phyloP scores from a whole-genome alignment of 352 stramenopile genomes.

The Globisporangium sylvaticum region DNA sequence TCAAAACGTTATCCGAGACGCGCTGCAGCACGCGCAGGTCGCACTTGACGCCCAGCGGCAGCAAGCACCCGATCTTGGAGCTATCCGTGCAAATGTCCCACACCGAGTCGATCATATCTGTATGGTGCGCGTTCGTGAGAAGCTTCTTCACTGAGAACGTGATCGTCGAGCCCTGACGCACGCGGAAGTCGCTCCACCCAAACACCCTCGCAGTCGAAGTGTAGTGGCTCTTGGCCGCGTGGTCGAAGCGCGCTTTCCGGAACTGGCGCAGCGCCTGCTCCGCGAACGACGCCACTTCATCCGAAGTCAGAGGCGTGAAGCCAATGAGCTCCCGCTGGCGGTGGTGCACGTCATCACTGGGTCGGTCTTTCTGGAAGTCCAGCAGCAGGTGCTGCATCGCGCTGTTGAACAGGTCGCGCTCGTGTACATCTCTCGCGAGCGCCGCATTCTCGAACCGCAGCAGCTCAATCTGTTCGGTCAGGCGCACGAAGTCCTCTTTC shows the following conservation, averaged over 20 bases:
- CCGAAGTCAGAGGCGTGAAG: slow-evolving; percentile 34
- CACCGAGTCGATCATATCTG: slow-evolving; percentile 25
- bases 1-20: slow-evolving; percentile 33
- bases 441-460: slow-evolving; percentile 41
- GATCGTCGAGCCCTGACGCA: slow-evolving; percentile 33
- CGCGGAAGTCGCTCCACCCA: slow-evolving; percentile 47
- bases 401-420: slow-evolving; percentile 46
- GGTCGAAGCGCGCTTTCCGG: slow-evolving; percentile 26
- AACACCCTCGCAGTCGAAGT: slow-evolving; percentile 31
- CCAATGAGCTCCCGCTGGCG: slow-evolving; percentile 18
- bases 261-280: slow-evolving; percentile 30
- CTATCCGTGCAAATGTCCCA: slow-evolving; percentile 43
- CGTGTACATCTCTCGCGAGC: slow-evolving; percentile 32
- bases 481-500: slow-evolving; percentile 34
- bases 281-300: slow-evolving; percentile 28
- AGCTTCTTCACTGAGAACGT: slow-evolving; percentile 49
- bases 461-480: slow-evolving; percentile 43
- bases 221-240: slow-evolving; percentile 29
- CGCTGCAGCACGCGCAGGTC: slow-evolving; percentile 42
- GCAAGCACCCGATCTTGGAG: slow-evolving; percentile 25
- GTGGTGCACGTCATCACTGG: slow-evolving; percentile 10
- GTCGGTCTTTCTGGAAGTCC: slow-evolving; percentile 26
- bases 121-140: slow-evolving; percentile 24
- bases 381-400: slow-evolving; percentile 57
- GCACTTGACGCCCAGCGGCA: slow-evolving; percentile 33